Conservation (phyloP, 2,329 filamentous ascomycete genomes). For the Westerdykella aurantiaca region DNA sequence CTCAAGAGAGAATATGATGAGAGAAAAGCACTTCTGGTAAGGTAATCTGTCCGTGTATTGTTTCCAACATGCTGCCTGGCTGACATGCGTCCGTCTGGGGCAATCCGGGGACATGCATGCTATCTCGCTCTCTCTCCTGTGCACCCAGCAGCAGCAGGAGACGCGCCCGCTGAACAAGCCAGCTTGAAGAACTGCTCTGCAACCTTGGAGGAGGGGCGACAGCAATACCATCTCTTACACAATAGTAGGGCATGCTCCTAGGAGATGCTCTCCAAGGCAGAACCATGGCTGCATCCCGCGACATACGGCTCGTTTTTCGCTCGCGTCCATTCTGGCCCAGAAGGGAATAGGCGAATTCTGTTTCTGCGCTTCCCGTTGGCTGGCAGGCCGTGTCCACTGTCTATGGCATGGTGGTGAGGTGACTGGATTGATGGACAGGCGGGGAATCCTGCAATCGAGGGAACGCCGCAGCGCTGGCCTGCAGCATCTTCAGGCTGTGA, state of each 20-base stretch:
- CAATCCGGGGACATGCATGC: background rate
- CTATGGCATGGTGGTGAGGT: constrained; percentile 16
- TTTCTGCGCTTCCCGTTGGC: constrained; percentile 12
- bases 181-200: too few species aligned
- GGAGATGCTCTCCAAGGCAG: too few species aligned
- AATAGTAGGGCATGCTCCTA: too few species aligned
- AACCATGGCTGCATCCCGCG: too few species aligned
- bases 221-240: too few species aligned
- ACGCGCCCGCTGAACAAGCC: too few species aligned
- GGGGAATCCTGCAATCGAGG: constrained; percentile 20
- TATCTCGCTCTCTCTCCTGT: background rate
- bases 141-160: too few species aligned
- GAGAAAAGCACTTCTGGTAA: constrained; percentile 9
- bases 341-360: too few species aligned
- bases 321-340: too few species aligned
- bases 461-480: constrained; percentile 21
- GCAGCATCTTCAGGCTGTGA: constrained; percentile 13
- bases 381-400: constrained; percentile 13
- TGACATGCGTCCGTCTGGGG: background rate
- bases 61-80: constrained; percentile 18
- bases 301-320: too few species aligned
- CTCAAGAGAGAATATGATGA: too few species aligned
- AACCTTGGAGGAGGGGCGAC: too few species aligned
- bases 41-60: constrained; percentile 21
- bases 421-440: constrained; percentile 13